phyloP scores from a whole-genome alignment of 306 rosid species.

The Ochetophila trinervis region DNA sequence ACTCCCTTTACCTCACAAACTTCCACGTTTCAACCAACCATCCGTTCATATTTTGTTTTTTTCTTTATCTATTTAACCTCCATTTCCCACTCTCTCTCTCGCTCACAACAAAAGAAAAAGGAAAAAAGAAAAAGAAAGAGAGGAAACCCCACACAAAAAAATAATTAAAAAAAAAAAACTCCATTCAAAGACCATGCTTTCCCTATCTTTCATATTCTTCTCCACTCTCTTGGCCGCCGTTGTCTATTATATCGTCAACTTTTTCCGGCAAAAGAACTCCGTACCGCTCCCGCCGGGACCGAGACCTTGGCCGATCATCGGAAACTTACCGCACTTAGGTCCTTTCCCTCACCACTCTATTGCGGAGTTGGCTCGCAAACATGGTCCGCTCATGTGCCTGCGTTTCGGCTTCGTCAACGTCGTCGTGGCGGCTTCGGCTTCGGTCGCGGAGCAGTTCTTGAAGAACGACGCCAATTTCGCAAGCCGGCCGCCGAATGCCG shows the following conservation, averaged over 20 bases:
- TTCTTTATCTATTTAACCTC: background rate
- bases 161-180: too few species aligned
- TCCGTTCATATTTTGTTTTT: too few species aligned
- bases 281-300: slow-evolving; percentile 75
- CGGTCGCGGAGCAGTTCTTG: slow-evolving; percentile 65
- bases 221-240: slow-evolving; percentile 24
- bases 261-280: background rate
- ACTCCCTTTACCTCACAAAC: background rate
- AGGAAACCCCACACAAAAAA: background rate
- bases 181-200: slow-evolving; percentile 41
- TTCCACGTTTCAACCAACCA: too few species aligned
- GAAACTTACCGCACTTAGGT: slow-evolving; percentile 80
- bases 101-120: background rate
- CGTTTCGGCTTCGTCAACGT: slow-evolving; percentile 60
- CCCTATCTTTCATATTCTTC: slow-evolving; percentile 7
- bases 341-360: slow-evolving; percentile 65
- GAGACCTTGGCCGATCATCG: slow-evolving; percentile 74
- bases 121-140: background rate
- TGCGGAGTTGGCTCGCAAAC: slow-evolving; percentile 43
- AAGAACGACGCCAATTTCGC: slow-evolving; percentile 70
- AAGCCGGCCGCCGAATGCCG: slow-evolving; percentile 79
- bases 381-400: slow-evolving; percentile 81
- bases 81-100: background rate
- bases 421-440: slow-evolving; percentile 68
- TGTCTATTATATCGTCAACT: slow-evolving; percentile 18